Base-by-base conservation (phyloP, 768 basidiomycete species). In the Tulasnella sp. region DNA sequence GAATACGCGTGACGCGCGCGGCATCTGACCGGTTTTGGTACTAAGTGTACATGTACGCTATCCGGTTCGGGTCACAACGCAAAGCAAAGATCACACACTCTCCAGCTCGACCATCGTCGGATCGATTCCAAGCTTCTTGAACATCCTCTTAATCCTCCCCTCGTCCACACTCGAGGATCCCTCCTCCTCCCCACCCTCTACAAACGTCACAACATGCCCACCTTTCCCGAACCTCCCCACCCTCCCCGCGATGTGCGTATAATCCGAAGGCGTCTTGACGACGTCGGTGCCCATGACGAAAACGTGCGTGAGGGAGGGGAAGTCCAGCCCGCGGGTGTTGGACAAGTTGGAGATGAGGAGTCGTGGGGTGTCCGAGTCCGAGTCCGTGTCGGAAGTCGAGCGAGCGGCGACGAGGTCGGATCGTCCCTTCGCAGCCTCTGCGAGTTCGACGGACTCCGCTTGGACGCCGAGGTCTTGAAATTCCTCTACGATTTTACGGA, bases 301-400 rank as follows among this genome's bases (percentile, higher is more conserved):
- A 0, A 72, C 71, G 59, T 72, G 71, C 12, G 71, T 62, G 2
- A 72, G 62, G 1, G 36, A 36, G 4, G 71, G 71, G 71, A 72
- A 72, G 63, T 72, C 71, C 35, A 72, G 32, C 5, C 71, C 71
- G 17, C 71, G 26, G 11, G 63, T 65, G 22, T 52, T 72, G 29
- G 71, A 22, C 5, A 72, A 39, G 71, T 52, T 72, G 12, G 71
- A 72, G 71, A 72, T 65, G 3, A 72, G 40, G 39, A 69, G 68
- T 36, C 63, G 36, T 40, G 71, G 59, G 59, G 71, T 22, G 12
- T 72, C 42, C 0, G 41, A 36, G 6, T 22, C 34, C 5, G 26
- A 19, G 3, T 37, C 35, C 4, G 1, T 59, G 9, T 1, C 34
- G 36, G 34, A 12, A n/a, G n/a, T 52, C 34, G 68, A 19, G 7